Evolutionary conservation across 2,329 filamentous ascomycete species (phyloP).

Genomic region (Aspergillus pseudoglaucus): DNA sequence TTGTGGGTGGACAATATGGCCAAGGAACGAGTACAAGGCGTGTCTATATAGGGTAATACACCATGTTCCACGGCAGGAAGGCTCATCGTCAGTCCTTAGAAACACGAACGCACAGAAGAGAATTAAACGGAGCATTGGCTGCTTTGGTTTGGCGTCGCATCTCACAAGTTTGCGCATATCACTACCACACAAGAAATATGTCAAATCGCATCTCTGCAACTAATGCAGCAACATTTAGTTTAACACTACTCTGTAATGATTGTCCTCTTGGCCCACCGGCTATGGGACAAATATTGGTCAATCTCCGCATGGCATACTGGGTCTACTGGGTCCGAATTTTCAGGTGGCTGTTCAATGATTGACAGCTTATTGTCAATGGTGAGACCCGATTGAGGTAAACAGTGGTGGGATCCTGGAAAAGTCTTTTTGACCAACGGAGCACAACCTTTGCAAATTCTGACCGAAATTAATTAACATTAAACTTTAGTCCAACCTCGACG

Average conservation of each 20-base stretch:
- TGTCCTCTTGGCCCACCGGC: background rate
- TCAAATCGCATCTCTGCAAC: too few relatives aligned
- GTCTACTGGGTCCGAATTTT: background rate
- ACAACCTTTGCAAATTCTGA: background rate
- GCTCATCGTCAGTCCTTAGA: too few relatives aligned
- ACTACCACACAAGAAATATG: background rate
- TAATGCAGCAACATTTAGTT: too few relatives aligned
- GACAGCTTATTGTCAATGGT: background rate
- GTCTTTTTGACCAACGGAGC: background rate
- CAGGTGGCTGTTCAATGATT: background rate
- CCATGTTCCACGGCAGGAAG: too few relatives aligned
- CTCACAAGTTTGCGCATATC: background rate
- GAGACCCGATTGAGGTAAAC: background rate
- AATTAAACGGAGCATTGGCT: too few relatives aligned
- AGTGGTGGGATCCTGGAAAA: background rate
- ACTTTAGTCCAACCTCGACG: background rate
- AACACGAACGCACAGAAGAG: too few relatives aligned
- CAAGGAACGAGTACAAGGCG: background rate
- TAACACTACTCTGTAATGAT: background rate
- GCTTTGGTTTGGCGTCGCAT: too few relatives aligned
- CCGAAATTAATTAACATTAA: background rate
- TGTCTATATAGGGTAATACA: too few relatives aligned
- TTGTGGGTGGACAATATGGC: background rate
- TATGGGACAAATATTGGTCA: too few relatives aligned
- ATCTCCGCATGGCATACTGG: background rate